Percentiles rank a stretch among this genome's conserved stretches.
Conservation (phyloP, 768 basidiomycete species). For the Kwoniella sp. region DNA sequence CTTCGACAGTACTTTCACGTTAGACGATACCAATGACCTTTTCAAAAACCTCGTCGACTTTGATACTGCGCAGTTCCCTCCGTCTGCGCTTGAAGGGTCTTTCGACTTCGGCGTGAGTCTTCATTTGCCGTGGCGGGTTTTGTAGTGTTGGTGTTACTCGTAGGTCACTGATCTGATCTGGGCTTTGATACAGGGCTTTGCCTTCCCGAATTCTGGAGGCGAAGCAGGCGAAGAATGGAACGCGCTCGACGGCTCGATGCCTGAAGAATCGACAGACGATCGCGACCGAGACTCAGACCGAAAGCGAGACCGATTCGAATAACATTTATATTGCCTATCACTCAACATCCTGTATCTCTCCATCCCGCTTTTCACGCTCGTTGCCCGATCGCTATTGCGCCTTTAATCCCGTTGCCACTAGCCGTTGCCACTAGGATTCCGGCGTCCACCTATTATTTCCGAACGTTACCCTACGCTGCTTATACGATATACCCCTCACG, state of each 20-base stretch:
- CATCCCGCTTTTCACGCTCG: too few species aligned
- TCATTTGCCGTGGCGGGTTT: too few species aligned
- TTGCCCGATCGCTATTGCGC: too few species aligned
- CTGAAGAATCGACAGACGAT: constrained; percentile 3
- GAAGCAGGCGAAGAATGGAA: constrained; percentile 15
- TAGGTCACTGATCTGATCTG: not conserved
- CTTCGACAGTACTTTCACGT: constrained; percentile 9
- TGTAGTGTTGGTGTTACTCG: not conserved
- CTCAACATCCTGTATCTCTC: too few species aligned
- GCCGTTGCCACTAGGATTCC: too few species aligned
- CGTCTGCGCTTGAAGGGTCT: constrained; percentile 9
- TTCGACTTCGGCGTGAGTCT: constrained; percentile 23
- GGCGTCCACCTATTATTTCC: too few species aligned
- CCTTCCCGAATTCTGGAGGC: constrained; percentile 6
- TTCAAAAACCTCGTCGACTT: constrained; percentile 19
- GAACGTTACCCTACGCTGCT: too few species aligned
- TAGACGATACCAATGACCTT: constrained; percentile 19
- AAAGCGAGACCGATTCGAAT: too few species aligned
- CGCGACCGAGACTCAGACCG: too few species aligned
- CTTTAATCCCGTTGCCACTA: too few species aligned
- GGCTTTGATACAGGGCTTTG: constrained; percentile 5
- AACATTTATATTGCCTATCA: too few species aligned
- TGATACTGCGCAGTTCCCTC: constrained; percentile 8
- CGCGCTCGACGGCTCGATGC: constrained; percentile 8
- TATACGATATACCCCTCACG: too few species aligned